These are phyloP conservation scores for Fonsecaea multimorphosa DNA, from an alignment of 2,329 filamentous ascomycete species.

Conservation along the genomic window DNA sequence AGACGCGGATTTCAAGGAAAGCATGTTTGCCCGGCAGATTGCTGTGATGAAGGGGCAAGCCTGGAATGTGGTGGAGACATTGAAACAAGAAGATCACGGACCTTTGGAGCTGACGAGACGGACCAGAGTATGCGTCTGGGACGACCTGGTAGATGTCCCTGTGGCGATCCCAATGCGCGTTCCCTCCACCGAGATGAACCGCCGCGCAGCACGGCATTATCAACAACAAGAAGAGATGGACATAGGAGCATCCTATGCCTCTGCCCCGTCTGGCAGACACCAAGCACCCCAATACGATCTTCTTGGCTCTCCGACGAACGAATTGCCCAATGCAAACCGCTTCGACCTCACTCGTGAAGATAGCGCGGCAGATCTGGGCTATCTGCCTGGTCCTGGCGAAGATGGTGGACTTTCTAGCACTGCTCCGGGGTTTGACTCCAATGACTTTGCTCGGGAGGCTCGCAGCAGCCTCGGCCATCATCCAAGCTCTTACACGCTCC, in stretches of 20 bases:
- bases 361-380: conserved; percentile 46
- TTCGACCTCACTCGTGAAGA: conserved; percentile 68
- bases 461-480: conserved; percentile 43
- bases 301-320: conserved; percentile 62
- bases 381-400: conserved; percentile 33
- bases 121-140: conserved; percentile 94
- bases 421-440: conserved; percentile 37
- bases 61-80: conserved; percentile 97
- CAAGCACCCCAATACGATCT: conserved; percentile 66
- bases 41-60: conserved; percentile 99
- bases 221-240: conserved; percentile 78
- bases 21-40: conserved; percentile 98
- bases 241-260: conserved; percentile 73
- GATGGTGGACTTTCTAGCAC: conserved; percentile 45
- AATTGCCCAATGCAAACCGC: conserved; percentile 75
- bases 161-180: conserved; percentile 88
- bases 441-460: conserved; percentile 39
- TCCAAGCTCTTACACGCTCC: conserved; percentile 46
- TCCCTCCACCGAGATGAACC: conserved; percentile 82
- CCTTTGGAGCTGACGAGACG: conserved; percentile 90
- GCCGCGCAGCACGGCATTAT: conserved; percentile 58
- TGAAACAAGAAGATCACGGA: conserved; percentile 90
- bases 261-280: conserved; percentile 53
- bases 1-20: conserved; percentile 95
- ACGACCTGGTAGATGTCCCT: conserved; percentile 94